phyloP scores from a whole-genome alignment of 1,139 yeast genomes.

The Geotrichum aggregatum region DNA sequence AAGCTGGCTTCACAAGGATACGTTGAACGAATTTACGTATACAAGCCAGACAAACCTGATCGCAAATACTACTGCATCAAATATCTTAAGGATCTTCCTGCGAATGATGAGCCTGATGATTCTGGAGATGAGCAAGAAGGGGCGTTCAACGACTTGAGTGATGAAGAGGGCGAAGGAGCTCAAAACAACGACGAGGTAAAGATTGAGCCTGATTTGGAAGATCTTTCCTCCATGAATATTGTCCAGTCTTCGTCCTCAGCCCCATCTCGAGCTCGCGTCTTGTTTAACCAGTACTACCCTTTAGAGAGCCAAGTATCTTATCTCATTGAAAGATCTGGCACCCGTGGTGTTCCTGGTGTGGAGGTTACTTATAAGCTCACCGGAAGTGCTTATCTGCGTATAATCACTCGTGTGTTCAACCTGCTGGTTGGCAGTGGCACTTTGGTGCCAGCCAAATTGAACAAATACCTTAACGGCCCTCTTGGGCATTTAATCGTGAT shows the following conservation, averaged over 20 bases:
- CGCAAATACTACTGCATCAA: slow-evolving; percentile 55
- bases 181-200: slow-evolving; percentile 32
- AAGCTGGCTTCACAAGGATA: slow-evolving; percentile 51
- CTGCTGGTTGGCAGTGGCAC: slow-evolving; percentile 34
- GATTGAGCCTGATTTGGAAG: slow-evolving; percentile 26
- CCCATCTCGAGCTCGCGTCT: slow-evolving; percentile 9
- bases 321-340: slow-evolving; percentile 42
- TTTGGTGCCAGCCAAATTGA: slow-evolving; percentile 37
- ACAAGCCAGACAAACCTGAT: slow-evolving; percentile 47
- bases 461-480: slow-evolving; percentile 15
- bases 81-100: slow-evolving; percentile 49
- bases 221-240: slow-evolving; percentile 9
- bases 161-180: slow-evolving; percentile 31
- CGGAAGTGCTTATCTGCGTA: slow-evolving; percentile 53
- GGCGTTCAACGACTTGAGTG: slow-evolving; percentile 36
- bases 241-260: slow-evolving; percentile 4
- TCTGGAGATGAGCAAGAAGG: slow-evolving; percentile 34
- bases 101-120: slow-evolving; percentile 29
- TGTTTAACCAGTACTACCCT: slow-evolving; percentile 56
- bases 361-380: slow-evolving; percentile 47
- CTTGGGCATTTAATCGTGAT: slow-evolving; percentile 46
- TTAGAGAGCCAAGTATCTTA: slow-evolving; percentile 59
- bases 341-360: slow-evolving; percentile 55
- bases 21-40: slow-evolving; percentile 56
- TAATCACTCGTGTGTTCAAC: slow-evolving; percentile 51